A percentile compares a stretch with the other conserved stretches of the same genome.
These are phyloP conservation scores for Alternaria viburni DNA, from an alignment of 2,329 filamentous ascomycete species.

Conservation along the genomic window DNA sequence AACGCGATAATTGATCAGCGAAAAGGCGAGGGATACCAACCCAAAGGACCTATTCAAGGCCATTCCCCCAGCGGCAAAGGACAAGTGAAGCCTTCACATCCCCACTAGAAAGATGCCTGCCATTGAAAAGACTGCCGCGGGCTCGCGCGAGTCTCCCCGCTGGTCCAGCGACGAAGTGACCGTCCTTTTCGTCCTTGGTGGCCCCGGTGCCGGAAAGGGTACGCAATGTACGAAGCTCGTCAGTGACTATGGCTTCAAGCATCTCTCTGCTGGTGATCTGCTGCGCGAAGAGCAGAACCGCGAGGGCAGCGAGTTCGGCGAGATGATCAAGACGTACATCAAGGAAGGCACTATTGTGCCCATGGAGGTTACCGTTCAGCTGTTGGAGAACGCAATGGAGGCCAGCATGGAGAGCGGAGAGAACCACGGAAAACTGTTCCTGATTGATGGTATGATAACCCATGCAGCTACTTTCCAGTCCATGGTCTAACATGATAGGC, in stretches of 20 bases:
- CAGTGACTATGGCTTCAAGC: constrained; percentile 84
- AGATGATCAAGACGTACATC: constrained; percentile 92
- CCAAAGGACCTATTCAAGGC: constrained; percentile 37
- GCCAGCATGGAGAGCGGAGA: constrained; percentile 62
- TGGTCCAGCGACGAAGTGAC: constrained; percentile 80
- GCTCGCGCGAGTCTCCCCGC: constrained; percentile 65
- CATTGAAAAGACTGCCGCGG: constrained; percentile 47
- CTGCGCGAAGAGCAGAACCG: constrained; percentile 92
- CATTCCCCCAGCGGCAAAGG: constrained; percentile 40
- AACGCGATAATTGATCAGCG: constrained; percentile 55
- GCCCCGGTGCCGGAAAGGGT: constrained; percentile 93
- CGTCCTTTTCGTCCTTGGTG: constrained; percentile 96
- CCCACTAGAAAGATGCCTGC: constrained; percentile 49
- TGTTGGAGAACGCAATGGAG: constrained; percentile 93
- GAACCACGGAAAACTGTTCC: constrained; percentile 71
- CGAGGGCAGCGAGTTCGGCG: constrained; percentile 83
- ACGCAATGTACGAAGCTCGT: constrained; percentile 94
- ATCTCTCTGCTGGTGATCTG: constrained; percentile 91
- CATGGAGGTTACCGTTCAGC: constrained; percentile 95
- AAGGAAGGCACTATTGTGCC: constrained; percentile 94
- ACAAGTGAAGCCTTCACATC: constrained; percentile 26
- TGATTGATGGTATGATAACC: constrained; percentile 63
- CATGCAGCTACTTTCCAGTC: background rate
- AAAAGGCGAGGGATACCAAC: constrained; percentile 44
- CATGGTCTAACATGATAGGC: constrained; percentile 52